These are phyloP conservation scores for Chionographis japonica DNA, from an alignment of 106 monocot genomes.

Conservation along the genomic window DNA sequence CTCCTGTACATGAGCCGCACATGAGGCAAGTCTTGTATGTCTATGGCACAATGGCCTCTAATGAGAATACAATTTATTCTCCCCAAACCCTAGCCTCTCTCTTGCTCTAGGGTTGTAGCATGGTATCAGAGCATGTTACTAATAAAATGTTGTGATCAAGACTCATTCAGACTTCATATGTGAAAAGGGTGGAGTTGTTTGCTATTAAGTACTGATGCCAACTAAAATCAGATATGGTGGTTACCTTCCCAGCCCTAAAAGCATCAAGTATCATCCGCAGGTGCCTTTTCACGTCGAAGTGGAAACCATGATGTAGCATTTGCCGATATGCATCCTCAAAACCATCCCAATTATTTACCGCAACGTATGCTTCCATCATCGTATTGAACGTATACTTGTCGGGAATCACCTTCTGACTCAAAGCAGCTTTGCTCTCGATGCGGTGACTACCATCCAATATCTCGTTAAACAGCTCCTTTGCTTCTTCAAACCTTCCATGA, in stretches of 20 bases:
- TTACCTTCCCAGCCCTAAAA: constrained; percentile 88
- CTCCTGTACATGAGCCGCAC: no score
- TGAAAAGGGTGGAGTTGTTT: no score
- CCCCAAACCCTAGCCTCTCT: no score
- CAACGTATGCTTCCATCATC: constrained; percentile 73
- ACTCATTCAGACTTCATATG: no score
- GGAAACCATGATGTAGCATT: constrained; percentile 72
- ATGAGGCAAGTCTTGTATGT: no score
- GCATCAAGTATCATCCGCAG: constrained; percentile 76
- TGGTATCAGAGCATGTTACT: no score
- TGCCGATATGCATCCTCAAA: constrained; percentile 57
- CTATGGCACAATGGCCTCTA: no score
- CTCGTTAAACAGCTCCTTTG: constrained; percentile 62
- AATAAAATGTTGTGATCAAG: no score
- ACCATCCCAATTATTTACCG: constrained; percentile 62
- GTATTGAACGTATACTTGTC: constrained; percentile 95
- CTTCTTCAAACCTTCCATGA: constrained; percentile 62
- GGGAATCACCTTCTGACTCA: constrained; percentile 41
- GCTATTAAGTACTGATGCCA: background rate
- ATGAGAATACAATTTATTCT: no score
- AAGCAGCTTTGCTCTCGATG: constrained; percentile 33
- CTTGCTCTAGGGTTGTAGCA: no score
- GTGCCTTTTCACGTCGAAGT: constrained; percentile 73
- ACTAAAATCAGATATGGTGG: background rate
- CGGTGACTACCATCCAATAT: constrained; percentile 43